Percentiles rank a stretch among this genome's conserved stretches.
phyloP scores from a whole-genome alignment of 2,329 filamentous ascomycete species.

The Diaporthe citri region DNA sequence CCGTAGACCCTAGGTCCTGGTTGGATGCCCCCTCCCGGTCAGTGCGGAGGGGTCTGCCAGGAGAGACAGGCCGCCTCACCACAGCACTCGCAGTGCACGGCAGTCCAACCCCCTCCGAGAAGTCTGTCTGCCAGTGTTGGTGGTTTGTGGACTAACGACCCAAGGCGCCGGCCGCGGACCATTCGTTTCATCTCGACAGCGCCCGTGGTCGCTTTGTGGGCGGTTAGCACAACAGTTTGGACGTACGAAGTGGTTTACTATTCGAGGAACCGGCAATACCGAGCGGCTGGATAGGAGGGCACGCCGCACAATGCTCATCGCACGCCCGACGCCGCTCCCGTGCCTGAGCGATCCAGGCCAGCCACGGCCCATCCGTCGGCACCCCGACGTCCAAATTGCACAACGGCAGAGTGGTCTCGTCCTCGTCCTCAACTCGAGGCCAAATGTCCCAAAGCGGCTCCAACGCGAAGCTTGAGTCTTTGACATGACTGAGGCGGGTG shows the following conservation, averaged over 20 bases:
- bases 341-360: constrained; percentile 16
- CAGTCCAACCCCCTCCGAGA: neutral
- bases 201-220: neutral
- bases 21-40: constrained; percentile 4
- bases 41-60: constrained; percentile 10
- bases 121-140: neutral
- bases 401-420: constrained; percentile 1
- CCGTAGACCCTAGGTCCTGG: neutral
- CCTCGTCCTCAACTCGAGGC: constrained; percentile 12
- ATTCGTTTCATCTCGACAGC: neutral
- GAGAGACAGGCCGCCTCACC: neutral
- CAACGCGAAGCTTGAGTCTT: constrained; percentile 20
- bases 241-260: neutral
- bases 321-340: constrained; percentile 30
- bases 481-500: constrained; percentile 26
- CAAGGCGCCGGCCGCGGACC: neutral
- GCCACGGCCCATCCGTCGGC: constrained; percentile 15
- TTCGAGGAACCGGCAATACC: constrained; percentile 18
- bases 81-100: neutral
- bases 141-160: neutral
- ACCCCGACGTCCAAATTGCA: constrained; percentile 10
- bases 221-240: neutral
- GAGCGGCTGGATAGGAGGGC: constrained; percentile 13
- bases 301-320: constrained; percentile 18
- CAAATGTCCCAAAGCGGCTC: constrained; percentile 15